Evolutionary conservation across 2,329 filamentous ascomycete species (phyloP), one percentile per base, ranked within the genome.

Genomic region (Neofusicoccum umdonicola): DNA sequence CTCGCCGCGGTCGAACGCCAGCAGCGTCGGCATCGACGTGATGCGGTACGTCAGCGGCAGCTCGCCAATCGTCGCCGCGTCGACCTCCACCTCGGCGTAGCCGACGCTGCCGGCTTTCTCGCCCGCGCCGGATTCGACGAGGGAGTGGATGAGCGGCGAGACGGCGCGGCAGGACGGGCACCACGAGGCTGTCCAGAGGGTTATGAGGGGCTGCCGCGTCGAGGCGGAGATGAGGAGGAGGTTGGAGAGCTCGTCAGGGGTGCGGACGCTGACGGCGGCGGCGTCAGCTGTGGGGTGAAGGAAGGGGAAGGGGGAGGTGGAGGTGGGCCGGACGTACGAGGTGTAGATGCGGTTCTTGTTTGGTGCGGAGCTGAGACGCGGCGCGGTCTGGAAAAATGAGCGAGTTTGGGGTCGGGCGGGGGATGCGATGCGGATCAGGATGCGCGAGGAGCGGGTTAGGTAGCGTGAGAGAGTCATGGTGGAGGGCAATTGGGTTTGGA

Each of bases 111-210:
- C 81, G 66, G 79, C 72, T 1, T 67, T 66, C 66, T 83, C 79
- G 1, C 82, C 82, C 0, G 81, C 69, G 1, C 78, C 73, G 48
- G 81, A 79, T 35, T 77, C 72, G 34, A 84, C 75, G 39, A 84
- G 68, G 2, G 72, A 67, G n/a, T 71, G 71, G 9, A 84, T 60
- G 4, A 83, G 66, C 1, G 81, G 80, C 9, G 77, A 75, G 4
- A 83, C 73, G 9, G 72, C 69, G 27, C 77, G 76, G 70, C 81
- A 83, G 4, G 77, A 78, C 1, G 74, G 70, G 66, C 79, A 81
- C 79, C 80, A 84, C 3, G 77, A 78, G 2, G 82, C 80, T 45
- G 77, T 81, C 82, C 82, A 84, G 11, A 84, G 71, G 0, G 82
- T 84, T 50, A 84, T 76, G 0, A 84, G 71, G 0, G 81, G 76